A percentile compares a stretch with the other conserved stretches of the same genome.
These are phyloP conservation scores for Eucalyptus urophylla DNA, from an alignment of 345 rosid species.

Conservation along the genomic window DNA sequence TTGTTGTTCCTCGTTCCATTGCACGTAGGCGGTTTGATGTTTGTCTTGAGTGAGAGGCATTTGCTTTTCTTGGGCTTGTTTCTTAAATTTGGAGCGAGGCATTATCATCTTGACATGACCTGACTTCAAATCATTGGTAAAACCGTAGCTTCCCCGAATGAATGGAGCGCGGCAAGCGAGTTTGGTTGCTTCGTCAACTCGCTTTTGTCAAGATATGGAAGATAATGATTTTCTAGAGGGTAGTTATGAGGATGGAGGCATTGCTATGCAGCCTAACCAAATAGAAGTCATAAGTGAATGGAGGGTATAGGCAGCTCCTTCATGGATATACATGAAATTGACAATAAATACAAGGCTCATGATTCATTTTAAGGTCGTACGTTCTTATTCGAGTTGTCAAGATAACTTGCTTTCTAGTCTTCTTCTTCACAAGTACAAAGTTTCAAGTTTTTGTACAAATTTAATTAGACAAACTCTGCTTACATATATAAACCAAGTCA, in stretches of 20 bases:
- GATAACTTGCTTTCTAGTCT: too few relatives aligned
- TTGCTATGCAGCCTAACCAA: slow-evolving; percentile 8
- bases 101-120: too few relatives aligned
- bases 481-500: not conserved
- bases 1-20: accelerated
- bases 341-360: not conserved
- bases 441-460: not conserved
- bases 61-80: too few relatives aligned
- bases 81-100: too few relatives aligned
- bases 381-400: not conserved
- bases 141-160: not conserved
- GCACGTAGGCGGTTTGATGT: too few relatives aligned
- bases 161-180: too few relatives aligned
- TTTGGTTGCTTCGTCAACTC: too few relatives aligned
- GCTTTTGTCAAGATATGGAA: slow-evolving; percentile 45
- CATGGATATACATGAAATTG: slow-evolving; percentile 37
- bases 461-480: not conserved
- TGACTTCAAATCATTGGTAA: too few relatives aligned
- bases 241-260: slow-evolving; percentile 15
- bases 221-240: slow-evolving; percentile 7
- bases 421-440: not conserved
- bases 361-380: not conserved
- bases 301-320: slow-evolving; percentile 17
- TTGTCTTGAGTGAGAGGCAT: too few relatives aligned
- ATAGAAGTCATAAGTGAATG: slow-evolving; percentile 8